Conservation (phyloP, 2,329 filamentous ascomycete species). For the Colletotrichum camelliae region DNA sequence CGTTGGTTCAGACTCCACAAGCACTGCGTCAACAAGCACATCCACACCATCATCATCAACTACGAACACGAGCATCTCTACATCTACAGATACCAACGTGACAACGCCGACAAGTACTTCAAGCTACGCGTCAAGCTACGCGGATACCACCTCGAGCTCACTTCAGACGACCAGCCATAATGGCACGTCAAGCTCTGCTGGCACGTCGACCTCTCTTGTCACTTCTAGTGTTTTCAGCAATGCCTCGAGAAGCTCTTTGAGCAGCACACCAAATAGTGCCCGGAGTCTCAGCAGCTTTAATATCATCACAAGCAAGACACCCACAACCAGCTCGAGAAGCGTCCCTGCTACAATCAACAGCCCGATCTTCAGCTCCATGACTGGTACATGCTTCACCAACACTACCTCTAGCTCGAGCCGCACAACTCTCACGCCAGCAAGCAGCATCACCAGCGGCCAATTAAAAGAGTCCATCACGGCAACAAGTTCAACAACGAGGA, state of each 20-base stretch:
- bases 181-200: not conserved
- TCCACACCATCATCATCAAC: not conserved
- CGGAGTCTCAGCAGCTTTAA: accelerated
- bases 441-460: not conserved
- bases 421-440: not conserved
- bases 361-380: accelerated
- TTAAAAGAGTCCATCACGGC: not conserved
- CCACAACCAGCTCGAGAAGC: not conserved
- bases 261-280: not conserved
- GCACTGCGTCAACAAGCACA: not conserved
- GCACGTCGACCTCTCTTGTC: not conserved
- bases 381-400: not conserved
- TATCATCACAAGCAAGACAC: not conserved
- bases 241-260: not conserved
- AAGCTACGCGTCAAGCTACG: not conserved
- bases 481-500: not conserved
- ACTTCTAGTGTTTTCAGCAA: not conserved
- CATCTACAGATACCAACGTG: not conserved
- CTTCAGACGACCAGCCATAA: not conserved
- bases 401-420: not conserved
- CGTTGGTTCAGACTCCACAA: not conserved
- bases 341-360: not conserved
- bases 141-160: accelerated
- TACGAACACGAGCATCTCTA: not conserved
- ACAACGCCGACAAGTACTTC: not conserved